These are phyloP conservation scores for Dysphania ambrosioides DNA, from an alignment of 148 eudicot genomes.

Conservation along the genomic window DNA sequence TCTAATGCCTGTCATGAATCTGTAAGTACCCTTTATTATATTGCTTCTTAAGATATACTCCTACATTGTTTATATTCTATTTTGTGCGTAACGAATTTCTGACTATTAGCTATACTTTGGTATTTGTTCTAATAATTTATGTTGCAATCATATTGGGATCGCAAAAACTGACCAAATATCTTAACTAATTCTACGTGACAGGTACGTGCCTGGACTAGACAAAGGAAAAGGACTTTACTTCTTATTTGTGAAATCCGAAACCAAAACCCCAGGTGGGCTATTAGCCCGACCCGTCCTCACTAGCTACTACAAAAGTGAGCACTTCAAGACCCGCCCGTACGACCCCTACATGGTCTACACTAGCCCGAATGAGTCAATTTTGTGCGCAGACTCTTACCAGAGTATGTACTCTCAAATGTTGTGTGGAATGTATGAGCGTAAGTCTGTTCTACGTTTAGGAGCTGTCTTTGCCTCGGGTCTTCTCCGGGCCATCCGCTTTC, in stretches of 20 bases:
- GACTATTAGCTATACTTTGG: slow-evolving; percentile 1
- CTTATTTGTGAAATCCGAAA: slow-evolving; percentile 71
- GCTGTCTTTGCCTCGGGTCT: slow-evolving; percentile 88
- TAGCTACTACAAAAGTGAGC: slow-evolving; percentile 82
- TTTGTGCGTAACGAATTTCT: background rate
- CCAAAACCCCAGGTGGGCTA: slow-evolving; percentile 81
- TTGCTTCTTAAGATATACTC: background rate
- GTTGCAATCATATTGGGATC: slow-evolving; percentile 27
- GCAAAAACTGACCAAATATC: slow-evolving; percentile 8
- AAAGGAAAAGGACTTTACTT: slow-evolving; percentile 85
- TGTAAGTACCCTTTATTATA: slow-evolving; percentile 50
- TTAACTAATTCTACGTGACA: slow-evolving; percentile 31
- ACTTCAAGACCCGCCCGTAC: slow-evolving; percentile 75
- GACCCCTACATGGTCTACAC: slow-evolving; percentile 80
- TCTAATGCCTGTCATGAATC: slow-evolving; percentile 91
- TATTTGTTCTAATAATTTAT: slow-evolving; percentile 25
- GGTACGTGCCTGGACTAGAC: slow-evolving; percentile 75
- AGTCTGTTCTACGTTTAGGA: slow-evolving; percentile 66
- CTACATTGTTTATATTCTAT: no score
- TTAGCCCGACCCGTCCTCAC: slow-evolving; percentile 83
- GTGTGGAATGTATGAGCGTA: slow-evolving; percentile 66
- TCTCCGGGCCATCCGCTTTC: slow-evolving; percentile 89
- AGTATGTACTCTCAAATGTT: slow-evolving; percentile 90
- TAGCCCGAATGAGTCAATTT: slow-evolving; percentile 75
- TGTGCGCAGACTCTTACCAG: slow-evolving; percentile 76